These are phyloP conservation scores for Phoma herbarum DNA, from an alignment of 2,329 filamentous ascomycete species.

Conservation along the genomic window DNA sequence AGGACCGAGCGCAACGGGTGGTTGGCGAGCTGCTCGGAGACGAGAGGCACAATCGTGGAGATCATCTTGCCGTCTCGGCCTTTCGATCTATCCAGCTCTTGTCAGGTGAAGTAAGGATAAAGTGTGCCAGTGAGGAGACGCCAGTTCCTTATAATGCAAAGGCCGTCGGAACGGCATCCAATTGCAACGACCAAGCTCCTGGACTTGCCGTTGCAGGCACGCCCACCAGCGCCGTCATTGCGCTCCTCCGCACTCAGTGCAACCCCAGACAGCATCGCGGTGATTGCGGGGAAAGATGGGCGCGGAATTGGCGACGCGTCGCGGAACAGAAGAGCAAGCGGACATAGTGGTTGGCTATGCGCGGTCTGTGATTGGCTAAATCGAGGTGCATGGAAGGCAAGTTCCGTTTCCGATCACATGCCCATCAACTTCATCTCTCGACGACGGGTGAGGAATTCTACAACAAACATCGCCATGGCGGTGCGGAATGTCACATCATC, in stretches of 20 bases:
- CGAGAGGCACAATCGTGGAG: slow-evolving; percentile 36
- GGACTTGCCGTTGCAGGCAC: not conserved
- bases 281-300: slow-evolving; percentile 26
- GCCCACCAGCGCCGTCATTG: not conserved
- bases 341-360: not conserved
- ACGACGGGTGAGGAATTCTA: not conserved
- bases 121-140: not conserved
- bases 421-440: not conserved
- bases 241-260: not conserved
- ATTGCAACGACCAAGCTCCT: not conserved
- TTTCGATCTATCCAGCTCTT: not conserved
- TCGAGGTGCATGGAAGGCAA: not conserved
- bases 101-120: not conserved
- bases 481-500: not conserved
- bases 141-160: slow-evolving; percentile 12
- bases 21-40: slow-evolving; percentile 32
- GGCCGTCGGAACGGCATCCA: slow-evolving; percentile 8
- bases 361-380: slow-evolving; percentile 4
- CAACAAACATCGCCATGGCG: not conserved
- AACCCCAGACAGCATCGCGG: slow-evolving; percentile 2
- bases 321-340: slow-evolving; percentile 18
- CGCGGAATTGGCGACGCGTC: slow-evolving; percentile 30
- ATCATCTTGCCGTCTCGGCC: slow-evolving; percentile 32
- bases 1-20: slow-evolving; percentile 40
- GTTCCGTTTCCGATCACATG: slow-evolving; percentile 16